Percentiles rank a stretch among this genome's conserved stretches.
These are phyloP conservation scores for Wickerhamiella azymoides DNA, from an alignment of 805 yeast species.

Conservation along the genomic window DNA sequence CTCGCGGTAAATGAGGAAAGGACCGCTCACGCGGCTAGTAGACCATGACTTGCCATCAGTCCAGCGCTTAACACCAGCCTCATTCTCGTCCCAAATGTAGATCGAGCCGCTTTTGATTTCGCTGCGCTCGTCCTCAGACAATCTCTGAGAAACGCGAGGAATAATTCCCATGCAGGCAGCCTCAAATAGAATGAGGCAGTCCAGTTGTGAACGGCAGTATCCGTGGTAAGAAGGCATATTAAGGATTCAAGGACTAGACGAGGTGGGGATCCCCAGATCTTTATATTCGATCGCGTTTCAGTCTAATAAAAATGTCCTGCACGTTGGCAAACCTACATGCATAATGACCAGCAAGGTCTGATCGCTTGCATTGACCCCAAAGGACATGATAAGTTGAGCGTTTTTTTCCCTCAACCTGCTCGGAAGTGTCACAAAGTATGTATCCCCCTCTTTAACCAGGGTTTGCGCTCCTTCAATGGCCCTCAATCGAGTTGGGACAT, in stretches of 20 bases:
- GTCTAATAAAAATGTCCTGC: conserved; percentile 6
- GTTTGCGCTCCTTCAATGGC: background rate
- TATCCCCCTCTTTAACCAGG: background rate
- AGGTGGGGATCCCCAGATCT: background rate
- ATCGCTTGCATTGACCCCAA: background rate
- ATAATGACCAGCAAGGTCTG: background rate
- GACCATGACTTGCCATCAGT: conserved; percentile 66
- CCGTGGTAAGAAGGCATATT: conserved; percentile 51
- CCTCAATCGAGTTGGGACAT: background rate
- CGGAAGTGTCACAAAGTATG: no score
- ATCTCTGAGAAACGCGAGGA: conserved; percentile 45
- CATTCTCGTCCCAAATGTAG: conserved; percentile 59
- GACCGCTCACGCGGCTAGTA: conserved; percentile 54
- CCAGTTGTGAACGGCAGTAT: conserved; percentile 39
- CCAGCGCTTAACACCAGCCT: conserved; percentile 64
- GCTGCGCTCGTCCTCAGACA: conserved; percentile 41
- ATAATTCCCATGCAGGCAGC: conserved; percentile 45
- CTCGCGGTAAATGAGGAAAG: conserved; percentile 49
- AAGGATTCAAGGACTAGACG: background rate
- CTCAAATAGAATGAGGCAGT: conserved; percentile 52
- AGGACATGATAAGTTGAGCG: background rate
- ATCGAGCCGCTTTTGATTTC: conserved; percentile 45
- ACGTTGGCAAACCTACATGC: conserved; percentile 7
- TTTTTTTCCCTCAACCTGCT: no score
- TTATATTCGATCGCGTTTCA: conserved; percentile 7